Evolutionary conservation across 352 stramenopile genomes (phyloP).

Genomic region (Halophytophthora batemanensis): DNA sequence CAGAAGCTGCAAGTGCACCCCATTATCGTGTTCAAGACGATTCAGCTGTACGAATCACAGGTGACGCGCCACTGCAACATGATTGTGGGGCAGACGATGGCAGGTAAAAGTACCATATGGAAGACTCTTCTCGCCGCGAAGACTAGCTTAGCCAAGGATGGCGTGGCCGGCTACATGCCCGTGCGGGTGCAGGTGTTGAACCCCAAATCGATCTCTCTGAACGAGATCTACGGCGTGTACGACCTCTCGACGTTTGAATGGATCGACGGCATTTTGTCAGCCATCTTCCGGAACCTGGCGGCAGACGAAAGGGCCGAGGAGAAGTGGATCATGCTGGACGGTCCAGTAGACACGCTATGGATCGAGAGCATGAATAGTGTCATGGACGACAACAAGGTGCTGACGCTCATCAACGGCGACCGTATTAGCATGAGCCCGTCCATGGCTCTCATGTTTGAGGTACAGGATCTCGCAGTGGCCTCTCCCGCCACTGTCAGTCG

Average conservation of each 20-base stretch:
- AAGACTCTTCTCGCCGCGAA: conserved; percentile 75
- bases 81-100: conserved; percentile 91
- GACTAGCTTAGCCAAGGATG: conserved; percentile 72
- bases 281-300: conserved; percentile 76
- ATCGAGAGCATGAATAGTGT: conserved; percentile 90
- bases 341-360: conserved; percentile 85
- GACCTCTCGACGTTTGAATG: conserved; percentile 86
- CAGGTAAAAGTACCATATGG: conserved; percentile 88
- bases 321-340: conserved; percentile 89
- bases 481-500: conserved; percentile 93
- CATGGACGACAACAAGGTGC: conserved; percentile 88
- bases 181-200: conserved; percentile 87
- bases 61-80: conserved; percentile 94
- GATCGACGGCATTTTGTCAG: conserved; percentile 83
- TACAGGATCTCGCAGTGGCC: conserved; percentile 92
- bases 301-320: conserved; percentile 76
- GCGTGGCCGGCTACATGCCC: conserved; percentile 70
- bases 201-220: conserved; percentile 87
- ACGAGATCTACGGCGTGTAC: conserved; percentile 90
- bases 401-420: conserved; percentile 86
- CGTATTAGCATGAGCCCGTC: conserved; percentile 82
- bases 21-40: conserved; percentile 93
- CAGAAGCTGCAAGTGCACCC: conserved; percentile 88
- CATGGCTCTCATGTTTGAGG: conserved; percentile 93
- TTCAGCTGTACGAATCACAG: conserved; percentile 94